phyloP scores from a whole-genome alignment of 2,329 filamentous ascomycete species.

The Bipolaris zeicola region DNA sequence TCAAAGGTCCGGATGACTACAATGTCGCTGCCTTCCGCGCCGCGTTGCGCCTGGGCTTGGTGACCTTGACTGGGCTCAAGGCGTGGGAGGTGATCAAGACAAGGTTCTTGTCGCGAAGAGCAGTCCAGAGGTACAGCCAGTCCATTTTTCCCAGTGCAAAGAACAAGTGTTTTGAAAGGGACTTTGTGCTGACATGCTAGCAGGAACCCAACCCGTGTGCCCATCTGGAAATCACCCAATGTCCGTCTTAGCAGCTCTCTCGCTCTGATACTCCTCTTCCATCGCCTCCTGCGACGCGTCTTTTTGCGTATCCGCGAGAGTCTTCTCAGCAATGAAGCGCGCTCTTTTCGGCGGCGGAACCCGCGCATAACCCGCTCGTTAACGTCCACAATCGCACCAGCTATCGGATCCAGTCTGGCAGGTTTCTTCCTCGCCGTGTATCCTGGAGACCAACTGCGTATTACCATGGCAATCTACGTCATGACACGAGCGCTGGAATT shows the following conservation, averaged over 20 bases:
- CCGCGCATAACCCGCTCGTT: slow-evolving; percentile 74
- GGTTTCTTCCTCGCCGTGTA: slow-evolving; percentile 82
- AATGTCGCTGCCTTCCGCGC: slow-evolving; percentile 56
- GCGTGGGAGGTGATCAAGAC: slow-evolving; percentile 52
- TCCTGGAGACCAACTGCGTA: slow-evolving; percentile 71
- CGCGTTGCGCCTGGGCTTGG: slow-evolving; percentile 52
- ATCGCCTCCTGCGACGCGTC: slow-evolving; percentile 89
- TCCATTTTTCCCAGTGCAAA: background rate
- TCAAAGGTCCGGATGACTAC: slow-evolving; percentile 55
- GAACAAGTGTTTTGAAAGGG: background rate
- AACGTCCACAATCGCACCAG: slow-evolving; percentile 83
- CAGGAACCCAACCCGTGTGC: slow-evolving; percentile 46
- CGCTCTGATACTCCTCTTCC: slow-evolving; percentile 83
- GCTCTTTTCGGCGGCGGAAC: slow-evolving; percentile 81
- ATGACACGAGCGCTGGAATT: slow-evolving; percentile 85
- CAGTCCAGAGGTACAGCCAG: slow-evolving; percentile 27
- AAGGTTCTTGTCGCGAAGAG: slow-evolving; percentile 45
- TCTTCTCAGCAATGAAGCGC: slow-evolving; percentile 78
- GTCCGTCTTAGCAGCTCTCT: slow-evolving; percentile 81
- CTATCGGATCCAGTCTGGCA: slow-evolving; percentile 86
- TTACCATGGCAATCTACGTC: slow-evolving; percentile 81
- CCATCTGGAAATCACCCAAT: slow-evolving; percentile 64
- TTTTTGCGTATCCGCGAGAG: slow-evolving; percentile 78
- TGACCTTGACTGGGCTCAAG: slow-evolving; percentile 53
- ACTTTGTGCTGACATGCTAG: background rate